Evolutionary conservation across 164 flowering plant genomes (phyloP), one percentile per base, ranked within the genome.

Genomic region (Macadamia tetraphylla): DNA sequence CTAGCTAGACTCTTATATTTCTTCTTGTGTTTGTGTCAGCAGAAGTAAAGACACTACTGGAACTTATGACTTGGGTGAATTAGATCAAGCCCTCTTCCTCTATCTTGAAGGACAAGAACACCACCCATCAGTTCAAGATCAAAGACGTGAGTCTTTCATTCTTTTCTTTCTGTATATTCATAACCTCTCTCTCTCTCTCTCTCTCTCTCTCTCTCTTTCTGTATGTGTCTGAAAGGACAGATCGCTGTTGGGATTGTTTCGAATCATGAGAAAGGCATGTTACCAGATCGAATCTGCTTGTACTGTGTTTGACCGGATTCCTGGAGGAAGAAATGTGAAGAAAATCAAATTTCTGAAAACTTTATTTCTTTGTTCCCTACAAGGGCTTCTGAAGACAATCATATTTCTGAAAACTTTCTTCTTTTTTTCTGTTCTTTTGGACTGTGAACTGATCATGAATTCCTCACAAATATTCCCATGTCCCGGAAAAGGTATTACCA

Each of bases 51-150:
- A 85, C 55, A 67, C 73, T 29, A 67, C 73, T 29, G 94, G 92
- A 55, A 87, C 90, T 61, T 89, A 89, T 79, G 97, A 93, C 68
- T 79, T 92, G 77, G 98, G 93, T 6, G 99, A 95, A 67, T 71
- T 95, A 23, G 98, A 95, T 81, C 96, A 88, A 82, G 97, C 99
- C 12, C 85, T 95, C 61, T 89, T 89, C 63, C 87, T 92, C 29
- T 92, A 95, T 68, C 83, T 92, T 14, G 96, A 95, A 70, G 88
- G 87, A 55, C 93, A 91, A 66, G 83, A 85, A 35, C 40, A 35
- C 59, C 81, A 81, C 15, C 69, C 89, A 13, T 40, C 77, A 48
- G 67, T 71, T 71, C 86, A 83, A 61, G 86, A 88, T 8, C 90
- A 84, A 78, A 85, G 83, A 76, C 91, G 92, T 88, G 64, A 75